These are phyloP conservation scores for Pleurotus cornucopiae DNA, from an alignment of 768 basidiomycete species.

Conservation along the genomic window DNA sequence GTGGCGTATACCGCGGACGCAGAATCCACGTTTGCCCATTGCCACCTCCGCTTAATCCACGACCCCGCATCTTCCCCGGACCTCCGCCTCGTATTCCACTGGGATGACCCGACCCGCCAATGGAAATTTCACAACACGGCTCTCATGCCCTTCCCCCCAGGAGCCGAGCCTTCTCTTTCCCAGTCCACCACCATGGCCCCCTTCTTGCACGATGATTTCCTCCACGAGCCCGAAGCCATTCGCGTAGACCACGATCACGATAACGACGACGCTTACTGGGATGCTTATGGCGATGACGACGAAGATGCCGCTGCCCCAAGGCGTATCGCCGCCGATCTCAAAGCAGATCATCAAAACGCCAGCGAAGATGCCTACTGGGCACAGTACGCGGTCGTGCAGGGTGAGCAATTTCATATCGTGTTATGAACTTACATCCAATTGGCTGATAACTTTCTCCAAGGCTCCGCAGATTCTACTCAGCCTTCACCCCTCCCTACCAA, in stretches of 20 bases:
- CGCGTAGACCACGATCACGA: conserved; percentile 25
- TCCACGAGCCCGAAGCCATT: conserved; percentile 19
- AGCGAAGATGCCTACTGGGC: conserved; percentile 73
- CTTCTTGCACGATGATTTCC: conserved; percentile 23
- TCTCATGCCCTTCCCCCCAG: conserved; percentile 66
- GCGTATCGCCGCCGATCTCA: conserved; percentile 10
- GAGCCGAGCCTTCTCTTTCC: conserved; percentile 25
- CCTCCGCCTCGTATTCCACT: conserved; percentile 65
- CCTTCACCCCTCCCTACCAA: conserved; percentile 43
- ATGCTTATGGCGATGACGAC: conserved; percentile 49
- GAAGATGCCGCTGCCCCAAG: conserved; percentile 12
- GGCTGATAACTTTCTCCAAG: conserved; percentile 27
- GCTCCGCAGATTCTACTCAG: conserved; percentile 68
- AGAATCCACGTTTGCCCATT: conserved; percentile 31
- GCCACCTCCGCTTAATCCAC: conserved; percentile 31
- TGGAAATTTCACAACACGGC: conserved; percentile 74
- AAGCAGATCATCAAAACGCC: conserved; percentile 17
- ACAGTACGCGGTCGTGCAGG: conserved; percentile 66
- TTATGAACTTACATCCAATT: background rate
- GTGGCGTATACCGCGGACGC: conserved; percentile 27
- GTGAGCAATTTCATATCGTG: conserved; percentile 28
- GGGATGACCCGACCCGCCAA: conserved; percentile 39
- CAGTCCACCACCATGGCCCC: conserved; percentile 15
- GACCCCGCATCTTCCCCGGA: conserved; percentile 16
- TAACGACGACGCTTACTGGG: conserved; percentile 66